Base-by-base conservation (phyloP, 805 yeast species). In the Hanseniaspora pseudoguilliermondii region DNA sequence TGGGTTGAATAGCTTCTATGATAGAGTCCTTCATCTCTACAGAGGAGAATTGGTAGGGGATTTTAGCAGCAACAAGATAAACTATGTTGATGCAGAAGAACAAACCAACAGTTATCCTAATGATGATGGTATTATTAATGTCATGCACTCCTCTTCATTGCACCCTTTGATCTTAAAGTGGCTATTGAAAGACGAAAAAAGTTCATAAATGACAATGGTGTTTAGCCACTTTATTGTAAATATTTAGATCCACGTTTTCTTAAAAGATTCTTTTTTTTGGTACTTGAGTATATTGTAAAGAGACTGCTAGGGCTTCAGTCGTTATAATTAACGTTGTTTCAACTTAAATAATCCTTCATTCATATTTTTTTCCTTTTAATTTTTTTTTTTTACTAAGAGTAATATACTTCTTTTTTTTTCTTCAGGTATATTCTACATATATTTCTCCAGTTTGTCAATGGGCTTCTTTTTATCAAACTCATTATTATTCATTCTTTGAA, bases 1-100 rank as follows among this genome's bases (percentile, higher is more conserved):
- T 64, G 98, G 98, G 0, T 76, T 93, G 57, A 88, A 87, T 15
- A 74, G 76, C 48, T 93, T 97, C 96, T 95, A 97, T 32, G 85
- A 95, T 40, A 74, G 84, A 54, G 73, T 93, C 9, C 75, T 83
- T 15, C 98, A 93, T 68, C 72, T 93, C 60, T 81, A 78, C 61
- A 77, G 79, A 54, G 97, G 97, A 1, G 66, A 69, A 25, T 75
- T 80, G 9, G 60, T 74, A 10, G 65, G 66, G 25, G 71, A 66
- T 41, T 57, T 71, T 36, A 65, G 69, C n/a, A 69, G 63, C 54
- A 62, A 64, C 1, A 50, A 61, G 10, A 72, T 74, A 16, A 59
- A 63, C 18, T 74, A 68, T 9, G 62, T 64, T 41, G 64, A 61
- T 55, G 68, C 78, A 41, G 64, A 49, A 18, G 18, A 25, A 1